Evolutionary conservation across 202 grass and related monocot genomes (phyloP), one percentile per base, ranked within the genome.

Genomic region (Carex arenaria): DNA sequence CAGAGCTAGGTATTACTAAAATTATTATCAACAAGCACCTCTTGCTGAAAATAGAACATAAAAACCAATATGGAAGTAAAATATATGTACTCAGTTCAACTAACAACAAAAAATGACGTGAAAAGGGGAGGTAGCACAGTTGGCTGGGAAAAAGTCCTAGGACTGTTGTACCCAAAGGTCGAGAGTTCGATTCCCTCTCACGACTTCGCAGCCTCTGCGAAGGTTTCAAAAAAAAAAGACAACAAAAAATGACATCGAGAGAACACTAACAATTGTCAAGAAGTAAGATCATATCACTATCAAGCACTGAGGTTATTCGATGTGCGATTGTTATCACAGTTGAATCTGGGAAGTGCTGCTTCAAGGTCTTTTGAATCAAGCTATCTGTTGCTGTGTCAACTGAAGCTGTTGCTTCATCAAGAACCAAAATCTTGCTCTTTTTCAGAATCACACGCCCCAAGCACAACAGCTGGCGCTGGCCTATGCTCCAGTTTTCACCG

Each of bases 401-500:
- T 3, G 92, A 98, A 61, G 92, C 91, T 0, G 92, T 98, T 30
- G 95, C 92, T 75, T 93, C 95, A 67, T 98, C 95, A 38, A 98
- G 87, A 55, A 95, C 92, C 72, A 98, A 84, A 60, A 95, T 87
- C 19, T 90, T 98, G n/a, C 87, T 93, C 52, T 89, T 92, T 64
- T 98, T 95, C 84, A 93, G 75, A 61, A 98, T 94, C 31, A 95
- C 91, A 40, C 91, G 86, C 5, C 92, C 92, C 11, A 98, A 84
- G 54, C 95, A 98, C 3, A 93, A 88, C 22, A 95, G 87, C 85
- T 98, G 95, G 28, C 95, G 90, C 80, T 98, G 92, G 31, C 95
- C 95, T 60, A 95, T 92, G 43, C 92, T 98, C 95, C 95, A 98
- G 79, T 98, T 98, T 68, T 98, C 95, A 7, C 95, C 93, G 42